phyloP scores from a whole-genome alignment of 345 rosid species.

The Erodium maritimum region DNA sequence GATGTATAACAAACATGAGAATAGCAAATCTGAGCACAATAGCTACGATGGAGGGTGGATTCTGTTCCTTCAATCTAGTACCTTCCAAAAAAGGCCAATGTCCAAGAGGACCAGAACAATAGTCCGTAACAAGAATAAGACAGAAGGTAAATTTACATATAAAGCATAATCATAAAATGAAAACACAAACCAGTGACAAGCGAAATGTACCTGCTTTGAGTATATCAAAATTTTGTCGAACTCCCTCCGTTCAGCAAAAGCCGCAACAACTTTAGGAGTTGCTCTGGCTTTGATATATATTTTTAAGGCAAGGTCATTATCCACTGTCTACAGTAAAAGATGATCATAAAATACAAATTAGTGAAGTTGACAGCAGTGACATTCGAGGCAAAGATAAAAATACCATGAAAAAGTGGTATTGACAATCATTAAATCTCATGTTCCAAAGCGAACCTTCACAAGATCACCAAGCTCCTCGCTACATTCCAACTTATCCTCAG shows the following conservation, averaged over 20 bases:
- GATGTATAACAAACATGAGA: neutral
- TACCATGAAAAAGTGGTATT: neutral
- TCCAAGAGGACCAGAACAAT: conserved; percentile 4
- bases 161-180: neutral
- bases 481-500: conserved; percentile 97
- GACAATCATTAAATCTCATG: neutral
- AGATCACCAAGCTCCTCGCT: conserved; percentile 99
- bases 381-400: neutral
- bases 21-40: neutral
- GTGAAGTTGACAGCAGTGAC: neutral
- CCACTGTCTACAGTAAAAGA: conserved; percentile 59
- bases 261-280: conserved; percentile 93
- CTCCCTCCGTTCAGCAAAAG: conserved; percentile 93
- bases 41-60: conserved; percentile 4
- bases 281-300: conserved; percentile 92
- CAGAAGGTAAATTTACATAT: conserved; percentile 2
- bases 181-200: neutral
- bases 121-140: conserved; percentile 3
- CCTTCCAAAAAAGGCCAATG: neutral
- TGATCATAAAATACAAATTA: neutral
- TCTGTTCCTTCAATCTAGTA: conserved; percentile 3
- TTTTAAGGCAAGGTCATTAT: conserved; percentile 89
- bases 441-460: conserved; percentile 63
- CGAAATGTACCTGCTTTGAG: conserved; percentile 65
- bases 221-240: conserved; percentile 86